Percentiles rank a stretch among this genome's conserved stretches.
Evolutionary conservation across 352 stramenopile genomes (phyloP).

Genomic region (Phytophthora podocarpi): DNA sequence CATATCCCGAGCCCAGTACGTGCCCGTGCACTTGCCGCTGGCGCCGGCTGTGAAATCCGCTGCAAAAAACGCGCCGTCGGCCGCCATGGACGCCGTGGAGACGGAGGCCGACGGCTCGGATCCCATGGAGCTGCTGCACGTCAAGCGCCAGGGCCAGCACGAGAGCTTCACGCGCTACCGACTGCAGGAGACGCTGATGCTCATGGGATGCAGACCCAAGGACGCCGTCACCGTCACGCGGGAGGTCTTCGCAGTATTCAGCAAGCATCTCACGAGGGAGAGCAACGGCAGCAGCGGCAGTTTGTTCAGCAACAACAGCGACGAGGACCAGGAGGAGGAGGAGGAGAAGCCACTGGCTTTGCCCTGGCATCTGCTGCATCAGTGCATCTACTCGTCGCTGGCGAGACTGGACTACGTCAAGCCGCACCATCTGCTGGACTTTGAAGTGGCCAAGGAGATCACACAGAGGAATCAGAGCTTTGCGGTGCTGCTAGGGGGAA

Average conservation of each 20-base stretch:
- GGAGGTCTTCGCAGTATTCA: conserved; percentile 68
- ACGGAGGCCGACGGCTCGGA: conserved; percentile 62
- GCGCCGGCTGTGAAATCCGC: background rate
- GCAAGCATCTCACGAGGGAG: conserved; percentile 48
- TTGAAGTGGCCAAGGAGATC: conserved; percentile 87
- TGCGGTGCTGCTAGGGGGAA: conserved; percentile 85
- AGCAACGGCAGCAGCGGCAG: conserved; percentile 8
- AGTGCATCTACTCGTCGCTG: conserved; percentile 83
- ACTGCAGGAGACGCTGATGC: conserved; percentile 87
- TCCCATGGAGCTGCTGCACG: conserved; percentile 81
- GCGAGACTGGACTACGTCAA: conserved; percentile 85
- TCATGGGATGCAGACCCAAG: conserved; percentile 84
- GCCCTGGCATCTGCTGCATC: conserved; percentile 78
- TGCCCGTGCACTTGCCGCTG: conserved; percentile 6
- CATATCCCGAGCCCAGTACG: conserved; percentile 2
- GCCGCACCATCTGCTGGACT: conserved; percentile 83
- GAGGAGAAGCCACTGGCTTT: conserved; percentile 28
- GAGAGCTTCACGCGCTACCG: conserved; percentile 85
- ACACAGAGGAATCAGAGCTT: conserved; percentile 88
- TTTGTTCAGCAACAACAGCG: conserved; percentile 15
- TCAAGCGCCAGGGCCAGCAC: conserved; percentile 50
- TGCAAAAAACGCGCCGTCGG: background rate
- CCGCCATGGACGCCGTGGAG: conserved; percentile 59
- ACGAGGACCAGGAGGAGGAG: conserved; percentile 12
- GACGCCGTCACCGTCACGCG: conserved; percentile 75